Evolutionary conservation across 176 grass and related monocot species (phyloP).

Genomic region (Aegilops bicornis): DNA sequence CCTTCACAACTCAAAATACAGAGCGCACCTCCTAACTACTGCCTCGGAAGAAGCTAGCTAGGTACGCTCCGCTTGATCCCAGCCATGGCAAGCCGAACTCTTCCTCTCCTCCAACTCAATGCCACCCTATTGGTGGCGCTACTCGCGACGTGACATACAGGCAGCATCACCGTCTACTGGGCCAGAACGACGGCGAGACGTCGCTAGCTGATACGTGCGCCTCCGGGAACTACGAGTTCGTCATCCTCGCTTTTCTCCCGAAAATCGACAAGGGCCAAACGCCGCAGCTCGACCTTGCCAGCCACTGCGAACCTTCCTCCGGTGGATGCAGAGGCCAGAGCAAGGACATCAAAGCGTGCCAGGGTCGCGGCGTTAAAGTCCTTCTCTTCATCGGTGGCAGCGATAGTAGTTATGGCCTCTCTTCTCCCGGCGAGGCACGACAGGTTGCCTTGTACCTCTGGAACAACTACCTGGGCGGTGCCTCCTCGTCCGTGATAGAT

Average conservation of each 20-base stretch:
- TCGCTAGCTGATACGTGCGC: slow-evolving; percentile 38
- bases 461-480: slow-evolving; percentile 61
- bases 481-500: slow-evolving; percentile 17
- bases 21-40: too few relatives aligned
- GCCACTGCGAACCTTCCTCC: slow-evolving; percentile 60
- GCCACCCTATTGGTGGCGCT: not conserved
- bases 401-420: slow-evolving; percentile 43
- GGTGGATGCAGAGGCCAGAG: slow-evolving; percentile 43
- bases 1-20: not conserved
- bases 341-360: slow-evolving; percentile 50
- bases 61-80: not conserved
- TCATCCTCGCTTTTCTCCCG: slow-evolving; percentile 61
- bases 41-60: too few relatives aligned
- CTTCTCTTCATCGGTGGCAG: slow-evolving; percentile 71
- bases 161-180: slow-evolving; percentile 61
- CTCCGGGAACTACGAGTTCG: slow-evolving; percentile 52
- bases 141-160: slow-evolving; percentile 30
- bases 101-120: not conserved
- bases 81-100: slow-evolving; percentile 23
- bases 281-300: slow-evolving; percentile 32
- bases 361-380: slow-evolving; percentile 57
- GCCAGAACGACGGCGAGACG: slow-evolving; percentile 46
- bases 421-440: slow-evolving; percentile 37
- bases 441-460: slow-evolving; percentile 56
- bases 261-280: slow-evolving; percentile 66